These are phyloP conservation scores for Mrakia gelida DNA, from an alignment of 768 basidiomycete genomes.

Conservation along the genomic window DNA sequence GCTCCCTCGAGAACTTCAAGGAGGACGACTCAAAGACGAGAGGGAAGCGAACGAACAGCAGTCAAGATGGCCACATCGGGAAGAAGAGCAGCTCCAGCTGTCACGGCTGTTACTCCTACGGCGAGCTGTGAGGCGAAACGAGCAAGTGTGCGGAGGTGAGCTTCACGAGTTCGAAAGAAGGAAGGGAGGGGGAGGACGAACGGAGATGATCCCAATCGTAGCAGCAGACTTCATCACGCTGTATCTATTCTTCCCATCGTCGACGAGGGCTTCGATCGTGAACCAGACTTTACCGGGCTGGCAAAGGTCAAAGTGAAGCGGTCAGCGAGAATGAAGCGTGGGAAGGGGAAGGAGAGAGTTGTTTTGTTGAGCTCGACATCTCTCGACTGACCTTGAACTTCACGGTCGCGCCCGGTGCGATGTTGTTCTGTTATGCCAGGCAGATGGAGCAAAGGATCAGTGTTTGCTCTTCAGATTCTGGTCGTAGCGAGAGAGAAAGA, in stretches of 20 bases:
- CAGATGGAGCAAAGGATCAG: background rate
- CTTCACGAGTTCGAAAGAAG: background rate
- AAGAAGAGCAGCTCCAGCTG: conserved; percentile 24
- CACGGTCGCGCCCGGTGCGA: conserved; percentile 9
- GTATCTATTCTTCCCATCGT: conserved; percentile 28
- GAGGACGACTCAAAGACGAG: background rate
- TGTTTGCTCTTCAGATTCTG: no score
- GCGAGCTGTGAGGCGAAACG: conserved; percentile 12
- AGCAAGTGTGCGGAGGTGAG: background rate
- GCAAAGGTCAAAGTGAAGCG: background rate
- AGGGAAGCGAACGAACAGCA: background rate
- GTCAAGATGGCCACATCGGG: conserved; percentile 21
- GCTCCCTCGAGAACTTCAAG: background rate
- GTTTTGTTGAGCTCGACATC: background rate
- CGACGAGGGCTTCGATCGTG: conserved; percentile 25
- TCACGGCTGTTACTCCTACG: conserved; percentile 21
- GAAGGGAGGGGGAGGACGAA: background rate
- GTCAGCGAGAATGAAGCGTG: background rate
- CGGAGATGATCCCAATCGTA: conserved; percentile 25
- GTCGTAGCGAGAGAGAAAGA: background rate
- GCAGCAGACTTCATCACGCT: conserved; percentile 20
- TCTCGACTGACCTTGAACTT: conserved; percentile 16
- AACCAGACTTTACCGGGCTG: conserved; percentile 31
- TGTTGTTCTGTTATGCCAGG: conserved; percentile 12
- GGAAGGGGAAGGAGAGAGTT: background rate